Evolutionary conservation across 163 green algal genomes (phyloP), one percentile per base, ranked within the genome.

Genomic region (Coccomyxa subellipsoidea): DNA sequence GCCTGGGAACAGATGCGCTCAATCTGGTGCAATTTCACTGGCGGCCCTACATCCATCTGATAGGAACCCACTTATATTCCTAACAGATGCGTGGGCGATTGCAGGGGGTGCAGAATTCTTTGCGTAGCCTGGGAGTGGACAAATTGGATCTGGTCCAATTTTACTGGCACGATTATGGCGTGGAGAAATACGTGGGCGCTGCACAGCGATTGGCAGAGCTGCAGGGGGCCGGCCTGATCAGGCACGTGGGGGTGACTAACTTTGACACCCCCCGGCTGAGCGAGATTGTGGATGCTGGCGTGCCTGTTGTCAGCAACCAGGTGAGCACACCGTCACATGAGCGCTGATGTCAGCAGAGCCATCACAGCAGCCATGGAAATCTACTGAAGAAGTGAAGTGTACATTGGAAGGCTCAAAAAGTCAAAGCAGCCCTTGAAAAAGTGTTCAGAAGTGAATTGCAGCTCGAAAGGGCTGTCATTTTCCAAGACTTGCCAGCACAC

Each of bases 211-310:
- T 96, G 69, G 83, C 85, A 25, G 90, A 92, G 2, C 82, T 93
- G 78, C 85, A 93, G 79, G 80, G 79, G 69, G 85, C 84, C 39
- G 93, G 92, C n/a, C 84, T 91, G 47, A 86, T 96, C 15, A 77
- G 84, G 21, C 59, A 86, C 35, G 75, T 97, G 35, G 94, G 91
- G 2, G 84, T 93, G 21, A 98, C 94, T 39, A 98, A 98, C 87
- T 96, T 98, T 86, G 94, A 97, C 83, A 85, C 91, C 59, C 70
- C 81, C 32, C 81, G 90, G 8, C 79, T 97, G 73, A 39, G 90
- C 54, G 84, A 92, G 78, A 95, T 98, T 81, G n/a, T 93, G 25
- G 84, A 93, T 18, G 91, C 85, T 2, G 94, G 94, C 0, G 92
- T 92, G 37, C 80, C 73, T 69, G 84, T 96, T 23, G 89, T 85